phyloP scores from a whole-genome alignment of 1,284 basidiomycete genomes.

The Tilletia walkeri region DNA sequence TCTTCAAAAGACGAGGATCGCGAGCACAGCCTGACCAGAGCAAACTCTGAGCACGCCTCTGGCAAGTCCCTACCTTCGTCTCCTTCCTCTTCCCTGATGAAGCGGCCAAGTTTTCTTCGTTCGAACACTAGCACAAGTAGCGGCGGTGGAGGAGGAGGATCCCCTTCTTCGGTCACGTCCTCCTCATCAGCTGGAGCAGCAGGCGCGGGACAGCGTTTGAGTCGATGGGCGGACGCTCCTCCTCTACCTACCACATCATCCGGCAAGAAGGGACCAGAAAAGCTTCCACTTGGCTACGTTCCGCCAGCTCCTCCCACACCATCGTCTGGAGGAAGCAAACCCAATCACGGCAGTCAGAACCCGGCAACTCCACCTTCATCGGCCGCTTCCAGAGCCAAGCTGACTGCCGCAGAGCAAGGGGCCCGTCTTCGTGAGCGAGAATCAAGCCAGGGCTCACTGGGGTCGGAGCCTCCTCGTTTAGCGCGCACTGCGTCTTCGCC shows the following conservation, averaged over 20 bases:
- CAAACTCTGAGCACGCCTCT: neutral
- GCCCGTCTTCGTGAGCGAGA: neutral
- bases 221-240: slow-evolving; percentile 4
- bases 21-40: neutral
- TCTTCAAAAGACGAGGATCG: neutral
- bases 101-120: neutral
- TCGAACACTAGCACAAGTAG: neutral
- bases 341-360: too few relatives aligned
- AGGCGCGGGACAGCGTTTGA: neutral
- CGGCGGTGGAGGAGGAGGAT: neutral
- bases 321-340: too few relatives aligned
- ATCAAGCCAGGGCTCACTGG: neutral
- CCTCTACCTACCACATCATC: neutral
- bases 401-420: slow-evolving; percentile 4
- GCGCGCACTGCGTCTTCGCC: too few relatives aligned
- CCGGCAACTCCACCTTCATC: too few relatives aligned
- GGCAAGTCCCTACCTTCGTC: neutral
- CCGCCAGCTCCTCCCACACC: neutral
- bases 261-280: slow-evolving; percentile 1
- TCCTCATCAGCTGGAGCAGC: neutral
- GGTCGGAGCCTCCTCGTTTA: too few relatives aligned
- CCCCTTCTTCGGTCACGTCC: too few relatives aligned
- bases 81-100: neutral
- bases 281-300: neutral
- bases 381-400: neutral